Evolutionary conservation across 2,329 filamentous ascomycete species (phyloP), one percentile per base, ranked within the genome.

Genomic region (Tricladium varicosporioides): DNA sequence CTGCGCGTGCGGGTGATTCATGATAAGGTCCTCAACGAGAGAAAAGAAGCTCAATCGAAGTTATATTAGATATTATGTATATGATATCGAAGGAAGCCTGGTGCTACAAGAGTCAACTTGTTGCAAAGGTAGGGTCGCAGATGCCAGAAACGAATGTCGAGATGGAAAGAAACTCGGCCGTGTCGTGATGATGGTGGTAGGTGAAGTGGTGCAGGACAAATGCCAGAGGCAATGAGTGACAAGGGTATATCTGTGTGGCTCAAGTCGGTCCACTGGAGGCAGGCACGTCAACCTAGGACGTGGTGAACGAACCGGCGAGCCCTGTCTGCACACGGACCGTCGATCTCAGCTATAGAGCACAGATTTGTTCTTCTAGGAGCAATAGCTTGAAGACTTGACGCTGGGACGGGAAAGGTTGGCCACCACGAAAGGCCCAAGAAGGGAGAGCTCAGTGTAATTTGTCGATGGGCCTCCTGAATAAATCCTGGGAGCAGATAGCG

Each of bases 61-160:
- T 45, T 55, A 50, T 61, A 61, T 61, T 60, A 58, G 36, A 51
- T 53, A 60, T 61, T 58, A 59, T 43, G n/a, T 36, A 36, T 48
- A 7, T 36, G 27, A 46, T 19, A 19, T 27, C 49, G 18, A 43
- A 54, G 46, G 18, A 31, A 45, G 32, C 47, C 36, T 15, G 15
- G 9, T 22, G 27, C 45, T 9, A 27, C 27, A 49, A 36, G 47
- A 49, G 27, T 49, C 31, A 49, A 49, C 27, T 18, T 33, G 47
- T 43, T 22, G 33, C n/a, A 33, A 49, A 13, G 36, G n/a, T 2
- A n/a, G 36, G 4, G 36, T 51, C 14, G 55, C 50, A 36, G 47
- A 43, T 53, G 40, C 58, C 49, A 19, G 47, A 55, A 60, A 60
- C 53, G 53, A 62, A 22, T 55, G 55, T 62, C 22, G 53, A 51